A percentile compares a stretch with the other conserved stretches of the same genome.
These are phyloP conservation scores for Cucurbita ficifolia DNA, from an alignment of 306 rosid genomes.

Conservation along the genomic window DNA sequence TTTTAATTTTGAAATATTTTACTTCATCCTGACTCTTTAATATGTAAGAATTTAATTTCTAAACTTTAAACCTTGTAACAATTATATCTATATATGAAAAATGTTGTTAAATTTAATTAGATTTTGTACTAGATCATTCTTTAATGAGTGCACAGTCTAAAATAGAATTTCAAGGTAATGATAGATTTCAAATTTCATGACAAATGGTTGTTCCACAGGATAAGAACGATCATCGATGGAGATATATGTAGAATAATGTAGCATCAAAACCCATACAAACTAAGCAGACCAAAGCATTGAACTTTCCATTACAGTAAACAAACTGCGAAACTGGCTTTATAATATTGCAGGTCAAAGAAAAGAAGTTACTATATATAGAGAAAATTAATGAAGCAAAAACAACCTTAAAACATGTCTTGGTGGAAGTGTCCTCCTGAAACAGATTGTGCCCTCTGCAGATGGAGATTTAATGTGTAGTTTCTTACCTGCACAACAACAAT, in stretches of 20 bases:
- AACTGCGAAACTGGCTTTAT: conserved; percentile 7
- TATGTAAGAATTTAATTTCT: too few species aligned
- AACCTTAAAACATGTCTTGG: conserved; percentile 17
- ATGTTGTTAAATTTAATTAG: too few species aligned
- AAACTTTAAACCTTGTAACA: too few species aligned
- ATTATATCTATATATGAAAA: too few species aligned
- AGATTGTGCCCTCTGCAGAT: conserved; percentile 26
- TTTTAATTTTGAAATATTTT: too few species aligned
- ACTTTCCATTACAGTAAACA: neutral
- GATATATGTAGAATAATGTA: neutral
- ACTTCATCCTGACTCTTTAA: too few species aligned
- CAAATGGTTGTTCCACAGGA: neutral
- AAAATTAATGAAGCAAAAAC: neutral
- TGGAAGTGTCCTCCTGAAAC: conserved; percentile 19
- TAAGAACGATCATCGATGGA: neutral
- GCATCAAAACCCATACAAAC: conserved; percentile 1
- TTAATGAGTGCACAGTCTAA: too few species aligned
- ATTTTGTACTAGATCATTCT: too few species aligned
- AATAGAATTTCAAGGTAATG: neutral
- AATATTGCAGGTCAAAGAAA: neutral
- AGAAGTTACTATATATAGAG: neutral
- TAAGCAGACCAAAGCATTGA: neutral
- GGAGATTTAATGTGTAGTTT: conserved; percentile 24
- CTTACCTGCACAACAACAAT: conserved; percentile 17
- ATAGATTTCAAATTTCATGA: neutral